phyloP scores from a whole-genome alignment of 2,329 filamentous ascomycete species.

The Microdochium trichocladiopsis region DNA sequence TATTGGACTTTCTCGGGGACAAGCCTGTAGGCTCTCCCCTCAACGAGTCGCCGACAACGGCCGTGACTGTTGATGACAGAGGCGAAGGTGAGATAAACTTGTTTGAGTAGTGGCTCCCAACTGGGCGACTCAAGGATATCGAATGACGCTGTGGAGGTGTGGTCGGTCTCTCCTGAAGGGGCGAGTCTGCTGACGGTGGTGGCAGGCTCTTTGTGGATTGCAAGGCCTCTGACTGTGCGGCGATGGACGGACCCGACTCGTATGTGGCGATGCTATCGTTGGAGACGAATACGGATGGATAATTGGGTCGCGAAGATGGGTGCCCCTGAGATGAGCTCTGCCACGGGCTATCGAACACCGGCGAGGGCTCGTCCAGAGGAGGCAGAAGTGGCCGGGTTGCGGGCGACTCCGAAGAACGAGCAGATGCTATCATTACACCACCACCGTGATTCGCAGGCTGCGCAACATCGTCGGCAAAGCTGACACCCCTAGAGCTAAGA shows the following conservation, averaged over 20 bases:
- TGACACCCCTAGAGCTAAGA: slow-evolving; percentile 32
- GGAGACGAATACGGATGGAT: slow-evolving; percentile 6
- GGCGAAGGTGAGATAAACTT: slow-evolving; percentile 53
- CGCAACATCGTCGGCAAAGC: slow-evolving; percentile 30
- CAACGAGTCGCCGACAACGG: slow-evolving; percentile 49
- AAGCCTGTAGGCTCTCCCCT: slow-evolving; percentile 33
- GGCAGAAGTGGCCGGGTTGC: slow-evolving; percentile 20
- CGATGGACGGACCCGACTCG: slow-evolving; percentile 15
- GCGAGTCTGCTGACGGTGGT: slow-evolving; percentile 8
- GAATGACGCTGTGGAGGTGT: slow-evolving; percentile 17
- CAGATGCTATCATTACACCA: slow-evolving; percentile 27
- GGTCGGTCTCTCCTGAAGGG: slow-evolving; percentile 17
- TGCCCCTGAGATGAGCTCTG: slow-evolving; percentile 23
- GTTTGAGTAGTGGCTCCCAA: slow-evolving; percentile 32
- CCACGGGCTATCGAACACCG: slow-evolving; percentile 38
- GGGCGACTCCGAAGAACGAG: slow-evolving; percentile 22
- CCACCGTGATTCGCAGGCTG: slow-evolving; percentile 23
- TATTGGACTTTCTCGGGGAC: slow-evolving; percentile 33
- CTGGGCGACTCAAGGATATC: slow-evolving; percentile 22
- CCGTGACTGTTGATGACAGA: slow-evolving; percentile 50
- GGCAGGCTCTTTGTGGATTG: slow-evolving; percentile 11
- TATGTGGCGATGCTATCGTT: slow-evolving; percentile 22
- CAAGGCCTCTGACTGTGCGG: slow-evolving; percentile 15
- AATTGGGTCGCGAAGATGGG: neutral
- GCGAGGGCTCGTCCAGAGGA: slow-evolving; percentile 25